A percentile compares a stretch with the other conserved stretches of the same genome.
Conservation (phyloP, 495 filamentous ascomycete genomes). For the Daldinia grandis region DNA sequence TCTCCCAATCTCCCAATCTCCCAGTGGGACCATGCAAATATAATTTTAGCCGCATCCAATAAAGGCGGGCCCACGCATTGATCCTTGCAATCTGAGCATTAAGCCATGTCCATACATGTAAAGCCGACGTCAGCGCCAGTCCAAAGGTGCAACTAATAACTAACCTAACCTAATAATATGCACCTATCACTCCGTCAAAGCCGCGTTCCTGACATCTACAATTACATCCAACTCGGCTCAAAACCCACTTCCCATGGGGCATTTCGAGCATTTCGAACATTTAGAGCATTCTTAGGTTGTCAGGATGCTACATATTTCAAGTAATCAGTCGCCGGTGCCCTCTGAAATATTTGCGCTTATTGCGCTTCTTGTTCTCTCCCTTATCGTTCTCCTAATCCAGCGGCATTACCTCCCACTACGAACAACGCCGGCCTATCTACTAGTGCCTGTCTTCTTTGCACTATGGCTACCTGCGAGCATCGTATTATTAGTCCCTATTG, state of each 20-base stretch:
- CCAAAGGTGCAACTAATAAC: not conserved
- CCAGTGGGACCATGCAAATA: not conserved
- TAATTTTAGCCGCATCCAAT: conserved; percentile 7
- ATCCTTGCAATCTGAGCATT: not conserved
- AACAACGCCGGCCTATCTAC: conserved; percentile 87
- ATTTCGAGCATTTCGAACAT: conserved; percentile 30
- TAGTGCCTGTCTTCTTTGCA: conserved; percentile 91
- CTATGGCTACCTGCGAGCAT: conserved; percentile 92
- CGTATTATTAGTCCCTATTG: conserved; percentile 94
- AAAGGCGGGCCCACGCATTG: not conserved
- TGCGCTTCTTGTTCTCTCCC: conserved; percentile 74
- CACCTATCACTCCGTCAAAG: conserved; percentile 7
- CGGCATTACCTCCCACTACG: conserved; percentile 90
- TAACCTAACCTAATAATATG: no score
- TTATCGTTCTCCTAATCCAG: conserved; percentile 80
- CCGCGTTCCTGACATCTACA: conserved; percentile 13
- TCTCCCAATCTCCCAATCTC: not conserved
- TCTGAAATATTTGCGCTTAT: conserved; percentile 78
- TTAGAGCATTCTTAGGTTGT: conserved; percentile 21
- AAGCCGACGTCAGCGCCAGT: conserved; percentile 29
- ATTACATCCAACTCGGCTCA: conserved; percentile 18
- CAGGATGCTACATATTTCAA: conserved; percentile 47
- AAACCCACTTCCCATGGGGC: conserved; percentile 14
- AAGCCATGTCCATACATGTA: conserved; percentile 14
- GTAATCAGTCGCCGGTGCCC: conserved; percentile 59